phyloP scores from a whole-genome alignment of 176 grass and related monocot genomes.

The Bromus sterilis region DNA sequence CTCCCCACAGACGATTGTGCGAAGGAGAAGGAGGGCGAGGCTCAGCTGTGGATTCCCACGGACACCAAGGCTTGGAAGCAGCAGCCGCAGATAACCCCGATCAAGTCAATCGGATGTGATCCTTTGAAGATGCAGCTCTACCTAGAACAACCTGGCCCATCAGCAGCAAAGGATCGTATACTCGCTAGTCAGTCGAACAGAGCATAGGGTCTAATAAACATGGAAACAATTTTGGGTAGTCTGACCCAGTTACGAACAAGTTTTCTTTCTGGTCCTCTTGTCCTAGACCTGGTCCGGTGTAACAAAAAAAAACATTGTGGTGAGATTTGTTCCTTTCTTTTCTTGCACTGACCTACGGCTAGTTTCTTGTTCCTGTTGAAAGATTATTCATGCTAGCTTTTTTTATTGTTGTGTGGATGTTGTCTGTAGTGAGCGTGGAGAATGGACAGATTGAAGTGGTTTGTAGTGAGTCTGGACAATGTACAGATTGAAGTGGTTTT shows the following conservation, averaged over 20 bases:
- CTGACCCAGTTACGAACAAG: neutral
- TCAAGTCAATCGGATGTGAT: constrained; percentile 80
- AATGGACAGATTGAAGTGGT: too few species aligned
- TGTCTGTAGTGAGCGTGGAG: too few species aligned
- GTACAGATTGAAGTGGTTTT: too few species aligned
- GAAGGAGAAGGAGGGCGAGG: neutral
- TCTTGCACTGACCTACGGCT: neutral
- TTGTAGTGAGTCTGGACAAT: too few species aligned
- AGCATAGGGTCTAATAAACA: neutral
- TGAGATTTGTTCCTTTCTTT: neutral
- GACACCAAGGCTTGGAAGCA: constrained; percentile 89
- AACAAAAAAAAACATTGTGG: neutral
- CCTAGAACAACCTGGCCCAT: constrained; percentile 62
- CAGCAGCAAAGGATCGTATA: constrained; percentile 24
- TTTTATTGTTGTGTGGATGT: too few species aligned
- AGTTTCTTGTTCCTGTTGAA: neutral
- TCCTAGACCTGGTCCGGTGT: neutral
- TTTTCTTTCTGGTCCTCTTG: neutral
- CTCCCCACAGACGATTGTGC: constrained; percentile 33
- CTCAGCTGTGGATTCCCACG: constrained; percentile 66
- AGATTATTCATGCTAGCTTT: neutral
- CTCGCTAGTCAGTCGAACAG: too few species aligned
- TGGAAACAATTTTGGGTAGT: neutral
- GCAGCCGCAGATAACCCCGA: constrained; percentile 59
- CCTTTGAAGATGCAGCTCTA: constrained; percentile 90